phyloP scores from a whole-genome alignment of 2,329 filamentous ascomycete species.

The Gaeumannomyces sp. region DNA sequence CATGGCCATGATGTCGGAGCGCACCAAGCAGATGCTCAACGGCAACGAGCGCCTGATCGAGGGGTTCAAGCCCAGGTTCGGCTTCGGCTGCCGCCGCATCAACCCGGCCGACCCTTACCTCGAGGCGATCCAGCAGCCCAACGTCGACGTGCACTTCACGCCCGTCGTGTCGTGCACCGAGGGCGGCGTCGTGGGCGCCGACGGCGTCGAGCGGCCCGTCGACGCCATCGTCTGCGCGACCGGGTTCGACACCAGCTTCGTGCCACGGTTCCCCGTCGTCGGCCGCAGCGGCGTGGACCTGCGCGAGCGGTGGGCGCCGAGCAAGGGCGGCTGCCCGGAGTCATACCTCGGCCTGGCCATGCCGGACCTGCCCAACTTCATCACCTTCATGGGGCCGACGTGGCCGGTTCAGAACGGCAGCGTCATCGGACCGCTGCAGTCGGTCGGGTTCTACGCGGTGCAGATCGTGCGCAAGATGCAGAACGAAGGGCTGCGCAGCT shows the following conservation, averaged over 20 bases:
- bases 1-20: too few relatives aligned
- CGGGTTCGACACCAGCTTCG: constrained; percentile 28
- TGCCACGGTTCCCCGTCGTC: constrained; percentile 25
- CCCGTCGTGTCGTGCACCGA: constrained; percentile 29
- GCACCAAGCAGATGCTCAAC: too few relatives aligned
- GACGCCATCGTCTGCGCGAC: constrained; percentile 30
- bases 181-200: constrained; percentile 23
- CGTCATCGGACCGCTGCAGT: constrained; percentile 16
- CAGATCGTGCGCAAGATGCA: constrained; percentile 41
- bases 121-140: constrained; percentile 34
- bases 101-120: constrained; percentile 37
- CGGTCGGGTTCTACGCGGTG: constrained; percentile 30
- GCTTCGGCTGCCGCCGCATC: constrained; percentile 13
- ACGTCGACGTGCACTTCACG: constrained; percentile 36
- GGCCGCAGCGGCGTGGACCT: constrained; percentile 13
- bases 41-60: too few relatives aligned
- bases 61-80: too few relatives aligned
- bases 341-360: constrained; percentile 16
- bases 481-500: constrained; percentile 28
- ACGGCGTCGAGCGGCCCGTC: constrained; percentile 23
- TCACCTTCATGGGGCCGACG: constrained; percentile 16
- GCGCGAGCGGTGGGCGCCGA: constrained; percentile 16
- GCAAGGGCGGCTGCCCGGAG: neutral
- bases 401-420: constrained; percentile 14
- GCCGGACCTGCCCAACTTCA: constrained; percentile 17